Evolutionary conservation across 306 rosid genomes (phyloP), one percentile per base, ranked within the genome.

Genomic region (Hippophae rhamnoides): DNA sequence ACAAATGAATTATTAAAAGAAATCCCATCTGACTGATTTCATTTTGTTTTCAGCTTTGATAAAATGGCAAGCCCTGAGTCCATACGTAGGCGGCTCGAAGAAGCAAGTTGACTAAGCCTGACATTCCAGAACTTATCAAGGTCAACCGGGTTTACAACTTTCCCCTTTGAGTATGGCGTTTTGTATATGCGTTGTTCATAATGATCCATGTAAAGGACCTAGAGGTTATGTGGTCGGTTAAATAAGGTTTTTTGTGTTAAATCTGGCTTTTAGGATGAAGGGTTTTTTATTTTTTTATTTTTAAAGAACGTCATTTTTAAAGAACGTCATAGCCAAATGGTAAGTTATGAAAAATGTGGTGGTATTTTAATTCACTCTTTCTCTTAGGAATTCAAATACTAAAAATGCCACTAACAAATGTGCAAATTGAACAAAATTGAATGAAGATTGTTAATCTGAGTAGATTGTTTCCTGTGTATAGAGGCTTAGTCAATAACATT

Each of bases 81-180:
- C 47, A 10, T 84, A 9, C 75, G 87, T 0, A 49, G 86, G 31
- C 63, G 75, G 42, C 96, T 88, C 61, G 79, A 72, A 78, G 88
- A 75, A 75, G 93, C 95, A 23, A 69, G 72, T 53, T 78, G 78
- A 83, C 52, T 49, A 31, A 31, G 38, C 67, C 54, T 26, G 46
- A 51, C 25, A 11, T 7, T 53, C 14, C 9, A 47, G 12, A 42
- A 46, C 6, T 50, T 3, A 10, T 63, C 14, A 13, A 25, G 31
- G 48, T 54, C 38, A 52, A 47, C 12, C 45, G 43, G 44, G 46
- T 49, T 6, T 49, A 49, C 13, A 49, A 47, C 5, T 13, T 47
- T 47, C 11, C 50, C 50, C 13, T 9, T 47, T 47, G 13, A 8
- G 10, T 7, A 47, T 3, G 50, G 50, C 10, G 11, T 7, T 13